Evolutionary conservation across 148 eudicot species (phyloP).

Genomic region (Spergularia bocconei): DNA sequence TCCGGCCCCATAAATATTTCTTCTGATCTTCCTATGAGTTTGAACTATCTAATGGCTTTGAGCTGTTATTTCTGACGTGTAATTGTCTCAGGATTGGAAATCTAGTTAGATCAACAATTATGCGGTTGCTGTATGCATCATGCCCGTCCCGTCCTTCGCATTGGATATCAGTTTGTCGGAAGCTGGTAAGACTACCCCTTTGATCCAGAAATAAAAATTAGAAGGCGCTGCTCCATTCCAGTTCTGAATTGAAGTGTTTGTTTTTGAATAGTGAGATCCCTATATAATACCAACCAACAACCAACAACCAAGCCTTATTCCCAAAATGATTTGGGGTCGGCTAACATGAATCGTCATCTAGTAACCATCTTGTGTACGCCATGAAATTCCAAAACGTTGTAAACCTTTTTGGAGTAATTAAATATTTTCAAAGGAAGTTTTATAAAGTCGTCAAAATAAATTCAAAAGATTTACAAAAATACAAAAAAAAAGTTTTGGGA

Average conservation of each 20-base stretch:
- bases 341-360: too few relatives aligned
- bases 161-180: conserved; percentile 79
- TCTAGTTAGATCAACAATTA: conserved; percentile 73
- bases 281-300: background rate
- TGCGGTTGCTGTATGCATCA: conserved; percentile 84
- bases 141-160: conserved; percentile 76
- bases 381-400: too few relatives aligned
- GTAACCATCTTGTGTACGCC: too few relatives aligned
- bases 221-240: background rate
- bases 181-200: conserved; percentile 46
- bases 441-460: too few relatives aligned
- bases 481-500: too few relatives aligned
- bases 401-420: too few relatives aligned
- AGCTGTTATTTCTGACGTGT: background rate
- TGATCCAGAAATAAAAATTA: background rate
- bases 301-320: too few relatives aligned
- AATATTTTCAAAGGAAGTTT: too few relatives aligned
- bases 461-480: too few relatives aligned
- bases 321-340: too few relatives aligned
- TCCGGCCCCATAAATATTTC: background rate
- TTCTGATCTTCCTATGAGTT: background rate
- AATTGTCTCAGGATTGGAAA: conserved; percentile 61
- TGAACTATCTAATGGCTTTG: background rate
- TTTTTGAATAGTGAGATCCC: background rate
- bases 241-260: background rate